Evolutionary conservation across 371 early-diverging fungal species (phyloP), one percentile per base, ranked within the genome.

Genomic region (Mucor sp.): DNA sequence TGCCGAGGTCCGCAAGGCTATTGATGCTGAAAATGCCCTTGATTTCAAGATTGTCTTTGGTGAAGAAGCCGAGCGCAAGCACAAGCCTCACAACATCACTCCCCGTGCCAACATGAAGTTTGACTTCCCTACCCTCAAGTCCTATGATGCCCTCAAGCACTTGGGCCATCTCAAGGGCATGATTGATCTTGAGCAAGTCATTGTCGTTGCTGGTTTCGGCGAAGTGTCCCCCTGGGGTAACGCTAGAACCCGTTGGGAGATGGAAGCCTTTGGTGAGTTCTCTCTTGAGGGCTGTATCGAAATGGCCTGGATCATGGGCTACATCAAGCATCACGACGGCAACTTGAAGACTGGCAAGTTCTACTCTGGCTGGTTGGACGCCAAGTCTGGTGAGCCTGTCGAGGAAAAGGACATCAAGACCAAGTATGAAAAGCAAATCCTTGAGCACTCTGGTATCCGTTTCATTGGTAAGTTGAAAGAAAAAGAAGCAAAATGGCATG

Each of bases 251-350:
- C 94, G 98, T 62, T 98, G 98, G 98, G 97, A 97, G 81, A 97
- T 97, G 95, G 96, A 95, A 77, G 91, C 94, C 62, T 72, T 82
- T 59, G 98, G 98, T 68, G 91, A 95, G 76, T 94, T 97, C 83
- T 97, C 97, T 50, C 86, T 97, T 37, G 96, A 96, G 62, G 98
- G 97, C 17, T 95, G 96, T 75, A 94, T 97, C 71, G 97, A 97
- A 82, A 90, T 97, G 90, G 96, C 98, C 35, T 96, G 98, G 96
- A 93, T 96, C 73, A 97, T 96, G 97, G 97, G 97, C 66, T 89
- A 85, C 74, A 95, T 97, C 79, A 93, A 91, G 80, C 95, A 95
- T 79, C 90, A 90, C 78, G 89, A 92, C 68, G 97, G 96, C 41
- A 90, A 89, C 47, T 86, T 96, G 72, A 94, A 94, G 86, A 88